phyloP scores from a whole-genome alignment of 306 rosid genomes.

The Vigna mungo region DNA sequence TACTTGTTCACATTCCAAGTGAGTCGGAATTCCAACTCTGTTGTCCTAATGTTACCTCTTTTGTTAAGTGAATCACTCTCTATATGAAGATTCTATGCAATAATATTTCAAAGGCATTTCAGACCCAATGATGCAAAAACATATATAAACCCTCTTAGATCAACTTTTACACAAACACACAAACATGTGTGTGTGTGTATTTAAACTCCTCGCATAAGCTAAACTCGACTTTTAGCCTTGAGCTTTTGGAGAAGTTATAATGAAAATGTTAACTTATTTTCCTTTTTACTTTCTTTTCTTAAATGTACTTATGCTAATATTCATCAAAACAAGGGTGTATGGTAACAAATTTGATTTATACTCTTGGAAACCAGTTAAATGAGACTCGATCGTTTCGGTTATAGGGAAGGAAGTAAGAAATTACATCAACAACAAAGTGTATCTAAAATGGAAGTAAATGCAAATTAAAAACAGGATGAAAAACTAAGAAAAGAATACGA shows the following conservation, averaged over 20 bases:
- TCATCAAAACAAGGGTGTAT: not conserved
- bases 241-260: not conserved
- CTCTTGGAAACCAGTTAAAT: not conserved
- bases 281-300: not conserved
- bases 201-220: not conserved
- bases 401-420: not conserved
- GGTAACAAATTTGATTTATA: not conserved
- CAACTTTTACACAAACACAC: not conserved
- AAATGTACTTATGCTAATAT: not conserved
- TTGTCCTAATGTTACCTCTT: not conserved
- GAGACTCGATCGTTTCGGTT: not conserved
- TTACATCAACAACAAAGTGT: not conserved
- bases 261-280: not conserved
- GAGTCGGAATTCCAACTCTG: not conserved
- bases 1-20: not conserved
- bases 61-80: not conserved
- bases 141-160: not conserved
- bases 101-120: not conserved
- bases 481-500: not conserved
- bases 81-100: not conserved
- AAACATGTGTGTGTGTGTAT: not conserved
- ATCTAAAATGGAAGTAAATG: not conserved
- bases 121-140: not conserved
- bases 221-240: not conserved
- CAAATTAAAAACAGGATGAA: not conserved